Conservation (phyloP, 192 early-diverging fungal genomes). For the Backusella macrospora region DNA sequence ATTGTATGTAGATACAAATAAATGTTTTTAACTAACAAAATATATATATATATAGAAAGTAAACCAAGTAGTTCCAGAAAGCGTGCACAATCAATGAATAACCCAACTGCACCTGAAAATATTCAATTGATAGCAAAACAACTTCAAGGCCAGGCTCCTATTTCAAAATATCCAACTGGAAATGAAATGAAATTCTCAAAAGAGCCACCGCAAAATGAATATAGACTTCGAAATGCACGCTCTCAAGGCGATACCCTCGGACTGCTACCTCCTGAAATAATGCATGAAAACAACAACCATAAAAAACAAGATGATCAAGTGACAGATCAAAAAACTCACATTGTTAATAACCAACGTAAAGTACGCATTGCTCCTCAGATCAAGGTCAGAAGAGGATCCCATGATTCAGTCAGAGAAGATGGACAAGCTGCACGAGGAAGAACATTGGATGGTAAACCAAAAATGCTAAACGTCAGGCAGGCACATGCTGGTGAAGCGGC, state of each 20-base stretch:
- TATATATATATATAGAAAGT: background rate
- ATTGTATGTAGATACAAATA: background rate
- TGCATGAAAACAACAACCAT: background rate
- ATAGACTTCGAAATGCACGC: constrained; percentile 21
- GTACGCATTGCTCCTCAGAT: constrained; percentile 35
- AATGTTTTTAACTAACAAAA: background rate
- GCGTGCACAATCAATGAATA: constrained; percentile 18
- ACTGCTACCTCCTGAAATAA: constrained; percentile 19
- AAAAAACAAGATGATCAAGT: background rate
- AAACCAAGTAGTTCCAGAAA: constrained; percentile 5
- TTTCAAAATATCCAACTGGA: constrained; percentile 11
- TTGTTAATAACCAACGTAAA: constrained; percentile 17
- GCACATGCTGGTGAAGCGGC: constrained; percentile 35
- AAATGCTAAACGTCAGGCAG: background rate
- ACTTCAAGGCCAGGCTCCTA: constrained; percentile 10
- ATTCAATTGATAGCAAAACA: constrained; percentile 16
- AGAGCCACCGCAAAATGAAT: background rate
- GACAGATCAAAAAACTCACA: background rate
- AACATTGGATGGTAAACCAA: background rate
- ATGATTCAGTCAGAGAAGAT: constrained; percentile 28
- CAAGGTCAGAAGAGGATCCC: constrained; percentile 28
- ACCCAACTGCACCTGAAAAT: background rate
- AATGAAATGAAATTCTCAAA: background rate
- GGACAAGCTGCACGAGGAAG: background rate
- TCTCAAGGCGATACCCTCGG: constrained; percentile 30